A percentile compares a stretch with the other conserved stretches of the same genome.
phyloP scores from a whole-genome alignment of 305 asterid genomes.

The Fraxinus platypoda region DNA sequence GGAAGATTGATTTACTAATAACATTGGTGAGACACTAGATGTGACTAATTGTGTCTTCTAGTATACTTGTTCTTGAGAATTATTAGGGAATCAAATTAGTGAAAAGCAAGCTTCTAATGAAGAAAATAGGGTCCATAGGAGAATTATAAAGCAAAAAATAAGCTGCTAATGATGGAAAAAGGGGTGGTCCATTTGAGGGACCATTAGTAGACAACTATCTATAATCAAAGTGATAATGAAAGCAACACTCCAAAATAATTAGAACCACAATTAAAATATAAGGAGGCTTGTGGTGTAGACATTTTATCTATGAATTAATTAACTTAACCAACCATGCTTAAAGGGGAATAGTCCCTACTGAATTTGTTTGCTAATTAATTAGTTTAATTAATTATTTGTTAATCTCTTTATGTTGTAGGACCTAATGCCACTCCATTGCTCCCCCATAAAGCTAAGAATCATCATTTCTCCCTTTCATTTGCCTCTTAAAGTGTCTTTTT shows the following conservation, averaged over 20 bases:
- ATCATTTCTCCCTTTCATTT: slow-evolving; percentile 36
- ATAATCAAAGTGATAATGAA: slow-evolving; percentile 8
- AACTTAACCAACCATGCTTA: slow-evolving; percentile 26
- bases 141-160: background rate
- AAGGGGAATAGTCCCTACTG: slow-evolving; percentile 14
- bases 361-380: slow-evolving; percentile 27
- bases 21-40: background rate
- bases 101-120: background rate
- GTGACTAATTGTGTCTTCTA: background rate
- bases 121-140: background rate
- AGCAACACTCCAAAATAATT: slow-evolving; percentile 9
- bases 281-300: slow-evolving; percentile 20
- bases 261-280: slow-evolving; percentile 19
- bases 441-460: slow-evolving; percentile 54
- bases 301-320: slow-evolving; percentile 23
- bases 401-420: slow-evolving; percentile 21
- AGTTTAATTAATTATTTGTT: background rate
- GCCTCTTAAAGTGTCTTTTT: slow-evolving; percentile 41
- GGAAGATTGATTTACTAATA: background rate
- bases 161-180: background rate
- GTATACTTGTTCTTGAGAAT: background rate
- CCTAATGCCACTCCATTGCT: slow-evolving; percentile 36
- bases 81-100: background rate
- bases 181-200: background rate
- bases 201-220: background rate